A percentile compares a stretch with the other conserved stretches of the same genome.
Evolutionary conservation across 495 filamentous ascomycete species (phyloP).

Genomic region (Neurospora pannonica): DNA sequence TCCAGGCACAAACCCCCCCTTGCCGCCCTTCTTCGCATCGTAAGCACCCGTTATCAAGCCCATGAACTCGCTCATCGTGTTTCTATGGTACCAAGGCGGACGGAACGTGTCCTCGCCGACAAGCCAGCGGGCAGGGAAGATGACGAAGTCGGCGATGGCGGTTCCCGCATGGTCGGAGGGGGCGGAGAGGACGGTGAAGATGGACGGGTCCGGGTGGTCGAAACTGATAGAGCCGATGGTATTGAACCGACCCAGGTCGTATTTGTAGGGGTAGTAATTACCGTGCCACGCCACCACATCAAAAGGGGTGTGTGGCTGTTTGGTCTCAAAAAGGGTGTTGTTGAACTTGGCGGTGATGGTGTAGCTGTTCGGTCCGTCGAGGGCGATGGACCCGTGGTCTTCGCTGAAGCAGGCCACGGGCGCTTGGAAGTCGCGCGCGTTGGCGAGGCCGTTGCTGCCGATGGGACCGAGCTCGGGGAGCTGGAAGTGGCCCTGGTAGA

Average conservation of each 20-base stretch:
- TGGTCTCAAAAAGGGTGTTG: constrained; percentile 64
- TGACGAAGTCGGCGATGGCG: constrained; percentile 72
- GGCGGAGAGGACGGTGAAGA: constrained; percentile 73
- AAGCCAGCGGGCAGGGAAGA: constrained; percentile 76
- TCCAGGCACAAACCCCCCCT: constrained; percentile 49
- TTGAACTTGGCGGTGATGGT: constrained; percentile 69
- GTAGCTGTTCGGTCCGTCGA: constrained; percentile 38
- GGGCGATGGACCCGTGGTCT: constrained; percentile 30
- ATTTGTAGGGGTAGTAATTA: constrained; percentile 76
- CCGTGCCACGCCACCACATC: constrained; percentile 82
- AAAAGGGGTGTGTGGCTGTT: constrained; percentile 67
- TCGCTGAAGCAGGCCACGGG: constrained; percentile 72
- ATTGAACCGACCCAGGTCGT: constrained; percentile 75
- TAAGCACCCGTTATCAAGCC: constrained; percentile 61
- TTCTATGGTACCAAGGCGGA: constrained; percentile 77
- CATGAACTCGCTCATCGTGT: constrained; percentile 82
- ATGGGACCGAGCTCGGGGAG: constrained; percentile 88
- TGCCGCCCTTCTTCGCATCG: constrained; percentile 39
- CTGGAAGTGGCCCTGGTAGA: constrained; percentile 76
- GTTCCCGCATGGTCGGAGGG: constrained; percentile 54
- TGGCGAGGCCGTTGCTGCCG: constrained; percentile 78
- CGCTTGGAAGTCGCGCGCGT: constrained; percentile 79
- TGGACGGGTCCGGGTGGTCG: constrained; percentile 76
- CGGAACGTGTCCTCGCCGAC: constrained; percentile 71
- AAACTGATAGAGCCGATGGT: constrained; percentile 63